Evolutionary conservation across 306 rosid genomes (phyloP), one percentile per base, ranked within the genome.

Genomic region (Glycine soja): DNA sequence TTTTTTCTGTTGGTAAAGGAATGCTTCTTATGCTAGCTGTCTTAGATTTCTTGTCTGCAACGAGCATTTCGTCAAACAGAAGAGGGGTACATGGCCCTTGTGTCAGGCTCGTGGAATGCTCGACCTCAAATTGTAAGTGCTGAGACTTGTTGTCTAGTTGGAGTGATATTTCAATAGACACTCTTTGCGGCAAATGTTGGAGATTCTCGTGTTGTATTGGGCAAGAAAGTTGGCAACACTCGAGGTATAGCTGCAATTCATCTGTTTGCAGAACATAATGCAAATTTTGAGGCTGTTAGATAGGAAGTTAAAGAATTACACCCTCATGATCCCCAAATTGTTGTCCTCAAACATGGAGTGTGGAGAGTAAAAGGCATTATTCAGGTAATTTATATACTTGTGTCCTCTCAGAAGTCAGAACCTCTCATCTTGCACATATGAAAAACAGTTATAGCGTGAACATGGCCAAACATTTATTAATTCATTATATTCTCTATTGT

Each of bases 331-430:
- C 87, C 97, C 75, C 89, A 90, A 88, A 82, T 92, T 46, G 97
- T 90, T 45, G 91, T 88, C 72, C 87, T 83, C 74, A 90, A 80
- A 84, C 93, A 86, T 76, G 97, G 97, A 59, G 93, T 90, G 72
- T 92, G 95, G 95, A 89, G 93, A 84, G 97, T 92, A 62, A 92
- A 92, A 87, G 97, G 97, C 82, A 90, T 92, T 74, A 90, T 92
- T 70, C 97, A 92, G 97, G 97, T 92, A 70, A 81, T 51, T 46
- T 10, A 34, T 24, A 24, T 24, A 5, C 38, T n/a, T 38, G 46
- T 36, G 45, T 65, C 30, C 73, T 47, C 36, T 12, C 3, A 7
- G 63, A 16, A 16, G 5, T n/a, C 59, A 6, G 59, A 62, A 46
- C 46, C 42, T 34, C 46, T 3, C 3, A 32, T 74, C 16, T 66